Base-by-base conservation (phyloP, 192 early-diverging fungal genomes). In the Coemansia sp. region DNA sequence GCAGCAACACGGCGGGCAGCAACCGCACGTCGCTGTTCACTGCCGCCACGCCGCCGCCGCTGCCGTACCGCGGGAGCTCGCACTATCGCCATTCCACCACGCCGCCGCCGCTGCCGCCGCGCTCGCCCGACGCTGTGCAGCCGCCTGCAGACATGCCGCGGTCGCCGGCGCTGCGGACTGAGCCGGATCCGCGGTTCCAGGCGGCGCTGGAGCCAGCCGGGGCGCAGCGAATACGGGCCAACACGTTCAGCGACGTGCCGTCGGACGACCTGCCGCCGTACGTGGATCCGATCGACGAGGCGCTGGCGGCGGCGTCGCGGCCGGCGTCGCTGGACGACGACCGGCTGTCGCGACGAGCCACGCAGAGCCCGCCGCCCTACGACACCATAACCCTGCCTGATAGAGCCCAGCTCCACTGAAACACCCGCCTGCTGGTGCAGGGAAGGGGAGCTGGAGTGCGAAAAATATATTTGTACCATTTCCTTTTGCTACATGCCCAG, bases 231-330 rank as follows among this genome's bases (percentile, higher is more conserved):
- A 49, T 55, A 19, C 59, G 64, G 26, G 57, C 64, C 12, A 48
- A 50, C 20, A 65, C 64, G n/a, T 69, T 65, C 32, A 58, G 66
- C 58, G 66, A 76, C 35, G 43, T 65, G 15, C 50, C 73, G 4
- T 46, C 47, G 7, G 73, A 76, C 44, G 66, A 68, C 15, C 38
- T 69, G 43, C 73, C 73, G 22, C 73, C 73, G 7, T 75, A 75
- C 43, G 23, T 75, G 26, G 73, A 75, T 41, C 73, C 73, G 2
- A 68, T 75, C 14, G 62, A 67, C 15, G 73, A 75, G 35, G 73
- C 73, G 19, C 60, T 69, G 58, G 42, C 57, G 1, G 29, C 27
- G 19, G 11, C 20, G 0, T 26, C 21, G 25, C 31, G 17, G 20
- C 41, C 41, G 14, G 22, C 28, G 36, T 40, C 19, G 7, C 35